A percentile compares a stretch with the other conserved stretches of the same genome.
Evolutionary conservation across 2,329 filamentous ascomycete species (phyloP).

Genomic region (Claviceps capensis): DNA sequence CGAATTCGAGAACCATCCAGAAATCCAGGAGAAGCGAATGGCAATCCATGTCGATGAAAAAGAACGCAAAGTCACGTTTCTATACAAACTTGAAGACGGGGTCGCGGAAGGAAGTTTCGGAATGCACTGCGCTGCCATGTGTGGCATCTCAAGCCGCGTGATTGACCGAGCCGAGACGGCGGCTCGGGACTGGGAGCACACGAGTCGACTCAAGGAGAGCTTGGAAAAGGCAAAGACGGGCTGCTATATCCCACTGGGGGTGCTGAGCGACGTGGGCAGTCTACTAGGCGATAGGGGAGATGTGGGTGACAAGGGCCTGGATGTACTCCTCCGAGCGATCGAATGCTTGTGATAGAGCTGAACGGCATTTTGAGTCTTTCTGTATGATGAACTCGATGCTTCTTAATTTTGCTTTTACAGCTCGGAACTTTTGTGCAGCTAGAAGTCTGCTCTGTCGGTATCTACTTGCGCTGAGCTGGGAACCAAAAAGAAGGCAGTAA

Average conservation of each 20-base stretch:
- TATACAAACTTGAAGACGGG: conserved; percentile 87
- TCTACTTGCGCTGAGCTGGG: background rate
- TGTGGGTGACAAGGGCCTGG: conserved; percentile 36
- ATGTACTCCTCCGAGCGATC: conserved; percentile 47
- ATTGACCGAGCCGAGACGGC: conserved; percentile 81
- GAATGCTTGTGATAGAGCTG: conserved; percentile 33
- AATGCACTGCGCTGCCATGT: conserved; percentile 99
- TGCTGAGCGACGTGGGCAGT: conserved; percentile 78
- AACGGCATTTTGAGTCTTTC: no score
- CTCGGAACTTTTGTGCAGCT: no score
- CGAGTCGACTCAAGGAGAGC: conserved; percentile 76
- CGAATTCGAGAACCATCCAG: conserved; percentile 80
- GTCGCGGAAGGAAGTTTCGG: conserved; percentile 95
- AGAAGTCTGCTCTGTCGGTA: background rate
- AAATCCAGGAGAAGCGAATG: conserved; percentile 80
- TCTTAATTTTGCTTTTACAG: background rate
- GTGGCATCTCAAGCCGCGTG: conserved; percentile 71
- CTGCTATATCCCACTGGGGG: conserved; percentile 69
- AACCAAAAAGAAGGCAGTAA: background rate
- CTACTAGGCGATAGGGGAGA: conserved; percentile 48
- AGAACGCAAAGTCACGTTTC: conserved; percentile 78
- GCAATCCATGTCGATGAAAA: conserved; percentile 83
- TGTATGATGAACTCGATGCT: background rate
- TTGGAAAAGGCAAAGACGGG: conserved; percentile 67
- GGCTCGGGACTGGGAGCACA: conserved; percentile 89